A percentile compares a stretch with the other conserved stretches of the same genome.
Evolutionary conservation across 495 filamentous ascomycete species (phyloP).

Genomic region (Xylaria flabelliformis): DNA sequence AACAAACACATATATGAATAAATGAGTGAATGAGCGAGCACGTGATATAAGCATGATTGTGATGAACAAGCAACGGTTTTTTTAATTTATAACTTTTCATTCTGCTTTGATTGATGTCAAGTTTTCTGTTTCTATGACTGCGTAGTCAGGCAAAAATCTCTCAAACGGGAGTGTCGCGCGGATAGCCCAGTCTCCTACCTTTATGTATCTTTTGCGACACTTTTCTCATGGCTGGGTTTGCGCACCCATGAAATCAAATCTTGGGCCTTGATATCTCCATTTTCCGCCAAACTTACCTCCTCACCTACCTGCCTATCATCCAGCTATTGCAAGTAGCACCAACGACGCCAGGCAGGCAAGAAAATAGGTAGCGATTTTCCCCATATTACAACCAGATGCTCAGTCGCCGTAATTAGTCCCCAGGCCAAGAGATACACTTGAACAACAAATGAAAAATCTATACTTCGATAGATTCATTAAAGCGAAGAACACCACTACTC

Average conservation of each 20-base stretch:
- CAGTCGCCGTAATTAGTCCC: not conserved
- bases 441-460: constrained; percentile 45
- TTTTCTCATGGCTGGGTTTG: not conserved
- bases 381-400: not conserved
- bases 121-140: constrained; percentile 3
- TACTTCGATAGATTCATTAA: constrained; percentile 95
- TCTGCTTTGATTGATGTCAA: not conserved
- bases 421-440: not conserved
- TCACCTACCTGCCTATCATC: not conserved
- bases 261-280: not conserved
- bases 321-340: not conserved
- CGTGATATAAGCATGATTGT: not conserved
- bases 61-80: constrained; percentile 9
- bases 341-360: not conserved
- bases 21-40: not conserved
- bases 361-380: not conserved
- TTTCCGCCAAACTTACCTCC: not conserved
- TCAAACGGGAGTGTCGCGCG: not conserved
- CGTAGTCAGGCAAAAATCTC: not conserved
- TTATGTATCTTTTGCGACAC: not conserved
- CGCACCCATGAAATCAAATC: not conserved
- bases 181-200: not conserved
- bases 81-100: not conserved
- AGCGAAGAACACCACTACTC: constrained; percentile 84
- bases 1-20: not conserved